Evolutionary conservation across 768 basidiomycete species (phyloP), one percentile per base, ranked within the genome.

Genomic region (Suillus americanus): DNA sequence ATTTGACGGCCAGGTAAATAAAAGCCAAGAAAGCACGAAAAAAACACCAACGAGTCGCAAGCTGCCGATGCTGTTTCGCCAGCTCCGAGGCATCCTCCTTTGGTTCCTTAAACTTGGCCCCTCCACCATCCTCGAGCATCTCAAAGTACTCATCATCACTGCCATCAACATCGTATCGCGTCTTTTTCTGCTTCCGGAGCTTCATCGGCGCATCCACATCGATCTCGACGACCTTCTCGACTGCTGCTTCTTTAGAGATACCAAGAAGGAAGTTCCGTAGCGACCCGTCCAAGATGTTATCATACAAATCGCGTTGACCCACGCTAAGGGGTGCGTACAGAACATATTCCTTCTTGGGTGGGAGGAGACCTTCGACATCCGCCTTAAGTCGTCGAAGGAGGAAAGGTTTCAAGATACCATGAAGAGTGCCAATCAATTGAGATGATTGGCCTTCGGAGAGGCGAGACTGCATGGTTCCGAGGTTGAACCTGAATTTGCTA

Each of bases 361-460:
- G 97, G 5, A 99, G 79, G 10, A 63, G 72, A 62, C 85, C 83
- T 65, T 86, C 85, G 10, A 99, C 97, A 69, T 99, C 97, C 7
- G 81, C 87, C 76, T 99, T 99, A 63, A 98, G 82, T 13, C 97
- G 87, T 13, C 97, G 88, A 0, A 99, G 83, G 35, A 99, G 84
- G 83, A 99, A 99, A 2, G 97, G 97, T 69, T 95, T 95, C 57
- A 99, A 86, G 70, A 99, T 96, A 2, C 87, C 86, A 74, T 97
- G 95, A 0, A 98, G 85, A 0, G 90, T 85, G 35, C 85, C 81
- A 65, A 97, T 90, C 68, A 97, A 83, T 46, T 86, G 81, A 0
- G 84, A 77, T 1, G 89, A 86, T 43, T 88, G 86, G 20, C 83
- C 81, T 5, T 83, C 80, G 3, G 85, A 83, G 18, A 94, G 76